Conservation (phyloP, 1,139 yeast genomes). For the Saccharomyces hybrid region DNA sequence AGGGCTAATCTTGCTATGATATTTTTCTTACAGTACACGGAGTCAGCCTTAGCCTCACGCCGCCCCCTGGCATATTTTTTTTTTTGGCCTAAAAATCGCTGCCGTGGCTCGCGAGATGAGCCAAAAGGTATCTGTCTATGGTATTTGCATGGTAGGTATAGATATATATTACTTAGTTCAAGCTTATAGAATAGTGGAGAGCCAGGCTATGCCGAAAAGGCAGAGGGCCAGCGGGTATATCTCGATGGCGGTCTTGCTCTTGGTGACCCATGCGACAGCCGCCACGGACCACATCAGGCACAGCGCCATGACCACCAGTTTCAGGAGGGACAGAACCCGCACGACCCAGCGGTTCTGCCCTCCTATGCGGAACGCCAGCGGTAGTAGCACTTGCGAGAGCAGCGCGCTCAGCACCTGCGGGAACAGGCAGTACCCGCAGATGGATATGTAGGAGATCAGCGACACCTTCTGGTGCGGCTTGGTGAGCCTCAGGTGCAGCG, state of each 20-base stretch:
- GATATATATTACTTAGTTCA: too few species aligned
- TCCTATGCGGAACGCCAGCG: conserved; percentile 15
- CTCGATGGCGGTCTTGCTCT: conserved; percentile 20
- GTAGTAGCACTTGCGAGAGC: conserved; percentile 20
- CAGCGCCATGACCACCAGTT: conserved; percentile 15
- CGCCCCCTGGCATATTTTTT: background rate
- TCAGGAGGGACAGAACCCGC: conserved; percentile 15
- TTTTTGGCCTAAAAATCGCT: background rate
- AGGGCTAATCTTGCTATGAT: background rate
- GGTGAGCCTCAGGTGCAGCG: conserved; percentile 24
- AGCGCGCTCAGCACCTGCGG: conserved; percentile 27
- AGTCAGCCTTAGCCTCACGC: background rate
- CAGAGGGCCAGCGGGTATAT: conserved; percentile 26
- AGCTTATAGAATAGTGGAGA: conserved; percentile 14
- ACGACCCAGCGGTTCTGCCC: conserved; percentile 13
- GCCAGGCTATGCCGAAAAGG: conserved; percentile 25
- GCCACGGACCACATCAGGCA: conserved; percentile 24
- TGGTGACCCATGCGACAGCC: conserved; percentile 23
- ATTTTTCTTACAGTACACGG: background rate
- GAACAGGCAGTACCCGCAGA: conserved; percentile 29
- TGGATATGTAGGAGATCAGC: conserved; percentile 25
- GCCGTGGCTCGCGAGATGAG: background rate
- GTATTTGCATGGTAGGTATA: too few species aligned
- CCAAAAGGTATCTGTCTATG: too few species aligned
- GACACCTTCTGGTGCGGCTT: conserved; percentile 23